phyloP scores from a whole-genome alignment of 192 early-diverging fungal genomes.

The Lunasporangiospora selenospora region DNA sequence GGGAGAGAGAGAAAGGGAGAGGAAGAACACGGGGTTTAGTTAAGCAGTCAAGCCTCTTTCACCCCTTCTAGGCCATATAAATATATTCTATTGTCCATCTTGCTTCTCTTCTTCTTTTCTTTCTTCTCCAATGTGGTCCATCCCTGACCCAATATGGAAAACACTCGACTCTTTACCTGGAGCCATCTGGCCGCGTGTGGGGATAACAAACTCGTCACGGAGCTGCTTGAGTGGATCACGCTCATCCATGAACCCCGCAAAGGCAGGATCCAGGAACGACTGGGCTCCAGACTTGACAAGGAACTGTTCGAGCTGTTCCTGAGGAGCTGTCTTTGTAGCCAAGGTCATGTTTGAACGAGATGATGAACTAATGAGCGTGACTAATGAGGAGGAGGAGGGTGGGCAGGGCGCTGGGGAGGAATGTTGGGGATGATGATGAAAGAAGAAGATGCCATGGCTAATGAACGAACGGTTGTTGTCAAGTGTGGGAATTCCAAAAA shows the following conservation, averaged over 20 bases:
- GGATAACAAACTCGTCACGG: slow-evolving; percentile 77
- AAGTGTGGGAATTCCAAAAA: slow-evolving; percentile 4
- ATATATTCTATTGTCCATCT: too few relatives aligned
- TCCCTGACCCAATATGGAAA: too few relatives aligned
- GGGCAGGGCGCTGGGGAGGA: slow-evolving; percentile 2
- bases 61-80: too few relatives aligned
- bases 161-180: too few relatives aligned
- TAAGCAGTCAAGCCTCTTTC: too few relatives aligned
- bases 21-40: neutral
- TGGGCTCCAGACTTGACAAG: slow-evolving; percentile 21
- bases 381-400: neutral
- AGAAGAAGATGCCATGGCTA: neutral
- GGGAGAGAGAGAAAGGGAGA: neutral
- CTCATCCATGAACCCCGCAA: slow-evolving; percentile 68
- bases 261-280: slow-evolving; percentile 36
- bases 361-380: neutral
- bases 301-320: slow-evolving; percentile 24
- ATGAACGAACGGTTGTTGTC: too few relatives aligned
- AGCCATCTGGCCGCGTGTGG: slow-evolving; percentile 57
- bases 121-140: too few relatives aligned
- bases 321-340: slow-evolving; percentile 13
- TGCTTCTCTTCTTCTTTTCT: neutral
- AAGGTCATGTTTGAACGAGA: neutral
- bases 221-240: slow-evolving; percentile 62
- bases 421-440: neutral